Base-by-base conservation (phyloP, 2,329 filamentous ascomycete species). In the Pseudofabraea citricarpa region DNA sequence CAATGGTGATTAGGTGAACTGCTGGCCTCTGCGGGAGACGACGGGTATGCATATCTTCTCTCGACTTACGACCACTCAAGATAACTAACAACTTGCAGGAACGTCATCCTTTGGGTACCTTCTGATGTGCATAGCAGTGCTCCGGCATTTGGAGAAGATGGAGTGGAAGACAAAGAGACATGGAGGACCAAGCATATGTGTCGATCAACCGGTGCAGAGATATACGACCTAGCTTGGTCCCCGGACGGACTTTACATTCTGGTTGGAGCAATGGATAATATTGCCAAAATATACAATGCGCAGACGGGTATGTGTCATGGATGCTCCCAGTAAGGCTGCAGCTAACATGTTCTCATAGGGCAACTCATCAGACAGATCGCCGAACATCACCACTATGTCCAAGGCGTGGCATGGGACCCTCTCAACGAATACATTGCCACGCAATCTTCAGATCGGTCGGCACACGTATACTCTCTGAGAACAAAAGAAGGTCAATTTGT, bases 131-230 rank as follows among this genome's bases (percentile, higher is more conserved):
- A 84, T 49, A 74, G 79, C 47, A 75, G 80, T 43, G 70, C 70
- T 41, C 70, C 74, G 36, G 63, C 68, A 29, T 87, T 95, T 60
- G 90, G 90, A 51, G 87, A 90, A 58, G 90, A 96, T 56, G 81
- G 79, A 38, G 75, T 84, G 43, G 93, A 96, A 56, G 93, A 98
- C 64, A 95, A 95, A 66, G 93, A 98, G 67, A 87, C 87, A 54
- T 98, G 93, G 93, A 78, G 91, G 49, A 86, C 91, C 50, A 97
- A 95, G 69, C 89, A 95, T 63, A 97, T 97, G 93, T 97, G 90
- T 66, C 82, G 93, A 49, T 95, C 90, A 36, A 88, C 87, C 49
- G 91, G 90, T 26, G 89, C 90, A 9, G 93, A 98, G 65, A 97
- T 98, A 54, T 98, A 98, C 68, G 93, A 98, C 65, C 72, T 98